Base-by-base conservation (phyloP, 495 filamentous ascomycete species). In the Talaromyces nanjingensis region DNA sequence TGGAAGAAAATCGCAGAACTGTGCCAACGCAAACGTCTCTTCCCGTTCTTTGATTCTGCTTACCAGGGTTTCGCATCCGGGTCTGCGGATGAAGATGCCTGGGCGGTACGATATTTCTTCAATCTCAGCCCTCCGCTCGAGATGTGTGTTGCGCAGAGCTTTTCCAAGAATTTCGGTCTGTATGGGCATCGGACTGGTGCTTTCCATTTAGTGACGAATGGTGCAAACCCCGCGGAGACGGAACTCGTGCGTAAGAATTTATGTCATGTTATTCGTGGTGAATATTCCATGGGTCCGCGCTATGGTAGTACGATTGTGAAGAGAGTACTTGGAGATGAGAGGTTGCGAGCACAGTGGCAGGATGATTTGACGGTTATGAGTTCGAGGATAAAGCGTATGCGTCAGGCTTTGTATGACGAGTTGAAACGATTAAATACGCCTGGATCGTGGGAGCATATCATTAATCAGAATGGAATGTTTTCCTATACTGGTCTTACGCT, bases 11-110 rank as follows among this genome's bases (percentile, higher is more conserved):
- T 84, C 39, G 79, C 79, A 16, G 72, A 77, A 31, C 45, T 81
- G n/a, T 79, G 77, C 58, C 75, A 83, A 68, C 71, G 76, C 65
- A 83, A 79, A 73, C 72, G 72, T 42, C 69, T 83, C 63, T 81
- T 84, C 73, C 81, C 81, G 25, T 80, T 84, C 72, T 84, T 84
- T 62, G 82, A 84, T 71, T 80, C 75, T 14, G 82, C 82, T 2
- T 84, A 84, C 68, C 81, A 82, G 66, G 82, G 82, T n/a, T 83
- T 84, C 66, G 80, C 79, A 8, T 81, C 81, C n/a, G 82, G 82
- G 0, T 76, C 76, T 22, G 72, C 77, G 14, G 77, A 77, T 65
- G 76, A 83, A 56, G 82, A 84, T 65, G 80, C 81, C 59, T 84
- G 81, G 81, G 76, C 81, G 1, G 76, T 84, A 5, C 76, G 80